Conservation (phyloP, 1,284 basidiomycete genomes). For the Ceratobasidium theobromae region DNA sequence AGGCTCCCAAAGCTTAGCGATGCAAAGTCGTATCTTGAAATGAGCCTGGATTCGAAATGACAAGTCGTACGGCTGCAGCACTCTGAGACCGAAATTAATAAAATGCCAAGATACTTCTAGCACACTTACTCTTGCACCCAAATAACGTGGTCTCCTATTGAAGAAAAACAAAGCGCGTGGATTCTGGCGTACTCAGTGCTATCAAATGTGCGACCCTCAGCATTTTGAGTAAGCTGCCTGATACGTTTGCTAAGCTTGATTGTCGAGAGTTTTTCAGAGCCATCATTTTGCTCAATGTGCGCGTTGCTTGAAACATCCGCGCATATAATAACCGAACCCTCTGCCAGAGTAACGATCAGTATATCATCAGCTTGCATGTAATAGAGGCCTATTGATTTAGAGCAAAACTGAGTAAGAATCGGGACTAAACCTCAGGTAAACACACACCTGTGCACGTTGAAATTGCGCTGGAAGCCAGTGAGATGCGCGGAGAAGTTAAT, state of each 20-base stretch:
- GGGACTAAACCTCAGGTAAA: conserved; percentile 49
- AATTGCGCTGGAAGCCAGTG: conserved; percentile 51
- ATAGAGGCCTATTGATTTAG: conserved; percentile 53
- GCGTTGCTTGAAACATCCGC: conserved; percentile 47
- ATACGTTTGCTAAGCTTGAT: neutral
- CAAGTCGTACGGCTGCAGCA: conserved; percentile 24
- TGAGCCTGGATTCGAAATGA: conserved; percentile 24
- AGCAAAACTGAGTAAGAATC: conserved; percentile 48
- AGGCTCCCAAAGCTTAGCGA: conserved; percentile 3
- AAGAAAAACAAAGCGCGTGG: neutral
- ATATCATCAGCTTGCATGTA: conserved; percentile 54
- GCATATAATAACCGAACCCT: conserved; percentile 67
- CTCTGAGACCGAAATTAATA: neutral
- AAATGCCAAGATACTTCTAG: neutral
- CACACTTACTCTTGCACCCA: conserved; percentile 18
- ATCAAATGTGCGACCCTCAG: conserved; percentile 5
- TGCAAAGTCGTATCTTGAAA: conserved; percentile 14
- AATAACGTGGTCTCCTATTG: neutral
- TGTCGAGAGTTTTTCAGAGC: neutral
- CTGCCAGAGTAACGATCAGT: conserved; percentile 59
- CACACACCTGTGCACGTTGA: conserved; percentile 52
- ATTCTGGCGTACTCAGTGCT: conserved; percentile 20
- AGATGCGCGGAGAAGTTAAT: conserved; percentile 38
- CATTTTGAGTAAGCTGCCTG: neutral
- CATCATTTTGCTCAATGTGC: neutral